These are phyloP conservation scores for Zygoascus sp. DNA, from an alignment of 1,139 yeast species.

Conservation along the genomic window DNA sequence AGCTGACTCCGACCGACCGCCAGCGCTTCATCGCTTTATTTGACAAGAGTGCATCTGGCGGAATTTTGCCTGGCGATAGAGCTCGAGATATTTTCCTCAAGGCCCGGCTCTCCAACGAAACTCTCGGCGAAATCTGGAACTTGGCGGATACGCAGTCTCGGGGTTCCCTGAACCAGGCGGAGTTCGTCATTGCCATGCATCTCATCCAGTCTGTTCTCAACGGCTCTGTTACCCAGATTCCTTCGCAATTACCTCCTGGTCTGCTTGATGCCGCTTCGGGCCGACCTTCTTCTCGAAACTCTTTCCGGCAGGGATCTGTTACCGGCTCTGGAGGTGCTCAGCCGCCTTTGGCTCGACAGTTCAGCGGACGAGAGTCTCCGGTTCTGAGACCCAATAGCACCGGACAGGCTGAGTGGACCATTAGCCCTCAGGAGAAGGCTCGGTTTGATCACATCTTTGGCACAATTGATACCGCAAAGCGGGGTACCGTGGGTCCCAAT, in stretches of 20 bases:
- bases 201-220: slow-evolving; percentile 76
- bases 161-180: slow-evolving; percentile 67
- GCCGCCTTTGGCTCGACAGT: slow-evolving; percentile 17
- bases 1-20: slow-evolving; percentile 60
- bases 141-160: slow-evolving; percentile 71
- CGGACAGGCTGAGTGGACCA: slow-evolving; percentile 58
- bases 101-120: slow-evolving; percentile 73
- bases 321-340: slow-evolving; percentile 3
- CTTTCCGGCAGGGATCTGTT: slow-evolving; percentile 5
- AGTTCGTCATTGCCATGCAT: slow-evolving; percentile 92
- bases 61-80: slow-evolving; percentile 60
- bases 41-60: slow-evolving; percentile 59
- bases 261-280: slow-evolving; percentile 26
- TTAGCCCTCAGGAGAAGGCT: slow-evolving; percentile 62
- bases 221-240: slow-evolving; percentile 63
- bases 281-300: slow-evolving; percentile 13
- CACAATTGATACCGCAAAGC: slow-evolving; percentile 60
- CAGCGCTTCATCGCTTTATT: slow-evolving; percentile 70
- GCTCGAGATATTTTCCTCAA: slow-evolving; percentile 85
- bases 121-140: slow-evolving; percentile 84
- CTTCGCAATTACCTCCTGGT: slow-evolving; percentile 58
- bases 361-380: slow-evolving; percentile 15
- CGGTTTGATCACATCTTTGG: slow-evolving; percentile 79
- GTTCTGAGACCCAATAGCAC: slow-evolving; percentile 12
- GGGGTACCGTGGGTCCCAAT: slow-evolving; percentile 57